These are phyloP conservation scores for Vickermania spadyakhi DNA, from an alignment of 208 protist genomes.

Conservation along the genomic window DNA sequence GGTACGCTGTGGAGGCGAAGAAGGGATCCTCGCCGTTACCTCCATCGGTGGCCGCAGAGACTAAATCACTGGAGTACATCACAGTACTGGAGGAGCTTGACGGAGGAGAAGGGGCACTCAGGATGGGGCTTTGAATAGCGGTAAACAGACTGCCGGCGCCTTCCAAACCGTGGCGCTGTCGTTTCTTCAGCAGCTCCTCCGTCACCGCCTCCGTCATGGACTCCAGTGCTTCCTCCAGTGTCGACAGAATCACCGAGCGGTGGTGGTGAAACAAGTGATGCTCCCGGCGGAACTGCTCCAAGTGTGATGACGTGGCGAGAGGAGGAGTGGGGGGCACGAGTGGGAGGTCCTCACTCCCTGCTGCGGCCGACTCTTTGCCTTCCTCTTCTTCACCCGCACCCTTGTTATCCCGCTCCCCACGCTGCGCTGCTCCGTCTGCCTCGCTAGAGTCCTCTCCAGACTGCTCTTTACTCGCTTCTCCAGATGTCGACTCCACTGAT, in stretches of 20 bases:
- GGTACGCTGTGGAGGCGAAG: background rate
- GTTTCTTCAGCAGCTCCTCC: conserved; percentile 33
- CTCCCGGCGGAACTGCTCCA: conserved; percentile 28
- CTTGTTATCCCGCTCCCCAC: background rate
- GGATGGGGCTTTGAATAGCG: background rate
- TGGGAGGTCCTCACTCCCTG: background rate
- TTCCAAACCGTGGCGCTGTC: conserved; percentile 42
- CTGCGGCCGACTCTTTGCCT: background rate
- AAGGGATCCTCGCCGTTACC: background rate
- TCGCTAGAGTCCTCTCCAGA: background rate
- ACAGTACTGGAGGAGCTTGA: background rate
- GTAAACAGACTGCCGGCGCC: conserved; percentile 30
- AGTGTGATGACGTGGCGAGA: conserved; percentile 2
- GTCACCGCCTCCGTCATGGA: conserved; percentile 37
- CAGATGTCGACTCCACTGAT: too few relatives aligned
- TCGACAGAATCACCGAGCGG: conserved; percentile 32
- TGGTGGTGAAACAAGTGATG: conserved; percentile 19
- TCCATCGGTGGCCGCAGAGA: background rate
- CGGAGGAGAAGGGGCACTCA: background rate
- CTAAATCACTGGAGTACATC: background rate
- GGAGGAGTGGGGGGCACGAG: background rate
- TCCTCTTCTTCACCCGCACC: background rate
- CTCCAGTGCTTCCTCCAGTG: conserved; percentile 35
- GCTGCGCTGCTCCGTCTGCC: background rate
- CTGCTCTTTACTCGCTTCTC: background rate